These are phyloP conservation scores for Pythium brassicae DNA, from an alignment of 352 stramenopile genomes.

Conservation along the genomic window DNA sequence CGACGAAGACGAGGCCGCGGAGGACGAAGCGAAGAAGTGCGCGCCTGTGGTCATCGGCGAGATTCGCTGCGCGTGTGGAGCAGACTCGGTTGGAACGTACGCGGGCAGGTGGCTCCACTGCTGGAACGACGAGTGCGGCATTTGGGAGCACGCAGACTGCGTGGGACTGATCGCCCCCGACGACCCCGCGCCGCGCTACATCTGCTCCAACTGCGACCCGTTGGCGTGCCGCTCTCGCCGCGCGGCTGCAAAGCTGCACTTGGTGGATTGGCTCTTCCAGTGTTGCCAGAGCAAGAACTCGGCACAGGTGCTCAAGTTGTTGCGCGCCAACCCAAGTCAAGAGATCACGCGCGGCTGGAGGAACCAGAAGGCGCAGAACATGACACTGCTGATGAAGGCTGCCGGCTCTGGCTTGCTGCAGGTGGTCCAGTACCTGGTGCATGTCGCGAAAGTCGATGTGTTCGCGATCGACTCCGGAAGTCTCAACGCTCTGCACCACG, in stretches of 20 bases:
- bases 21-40: slow-evolving; percentile 6
- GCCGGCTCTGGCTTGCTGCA: slow-evolving; percentile 35
- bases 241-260: slow-evolving; percentile 17
- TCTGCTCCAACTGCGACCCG: slow-evolving; percentile 47
- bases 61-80: slow-evolving; percentile 58
- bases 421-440: slow-evolving; percentile 36
- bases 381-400: slow-evolving; percentile 50
- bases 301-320: slow-evolving; percentile 42
- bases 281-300: slow-evolving; percentile 61
- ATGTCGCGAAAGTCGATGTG: slow-evolving; percentile 37
- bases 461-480: slow-evolving; percentile 42
- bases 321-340: slow-evolving; percentile 21
- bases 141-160: slow-evolving; percentile 75
- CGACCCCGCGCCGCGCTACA: slow-evolving; percentile 22
- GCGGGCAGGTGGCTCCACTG: slow-evolving; percentile 67
- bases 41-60: slow-evolving; percentile 24
- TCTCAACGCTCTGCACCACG: slow-evolving; percentile 53
- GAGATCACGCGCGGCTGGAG: slow-evolving; percentile 26
- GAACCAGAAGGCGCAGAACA: slow-evolving; percentile 22
- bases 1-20: slow-evolving; percentile 36
- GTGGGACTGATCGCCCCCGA: slow-evolving; percentile 41
- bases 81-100: slow-evolving; percentile 41
- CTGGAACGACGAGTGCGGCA: slow-evolving; percentile 48
- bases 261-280: slow-evolving; percentile 60
- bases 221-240: slow-evolving; percentile 26